These are phyloP conservation scores for Xylaria sp. DNA, from an alignment of 2,329 filamentous ascomycete species.

Conservation along the genomic window DNA sequence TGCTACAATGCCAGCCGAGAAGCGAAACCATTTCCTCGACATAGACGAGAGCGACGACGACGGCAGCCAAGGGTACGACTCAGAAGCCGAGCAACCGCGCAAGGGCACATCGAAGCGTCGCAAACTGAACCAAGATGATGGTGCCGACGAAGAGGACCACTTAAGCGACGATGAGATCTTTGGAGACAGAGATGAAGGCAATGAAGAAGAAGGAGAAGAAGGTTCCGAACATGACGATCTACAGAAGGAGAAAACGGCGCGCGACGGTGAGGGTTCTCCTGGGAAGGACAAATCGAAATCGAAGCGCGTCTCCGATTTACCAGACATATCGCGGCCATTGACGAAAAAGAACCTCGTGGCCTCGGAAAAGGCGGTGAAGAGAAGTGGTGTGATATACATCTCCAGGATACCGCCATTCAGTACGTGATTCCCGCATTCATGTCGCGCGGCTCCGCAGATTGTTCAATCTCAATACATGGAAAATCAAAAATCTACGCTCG, in stretches of 20 bases:
- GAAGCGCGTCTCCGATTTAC: conserved; percentile 47
- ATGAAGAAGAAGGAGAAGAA: conserved; percentile 25
- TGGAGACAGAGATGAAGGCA: conserved; percentile 23
- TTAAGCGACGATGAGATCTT: conserved; percentile 41
- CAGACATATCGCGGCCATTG: conserved; percentile 59
- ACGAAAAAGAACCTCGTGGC: conserved; percentile 72
- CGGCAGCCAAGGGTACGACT: conserved; percentile 65
- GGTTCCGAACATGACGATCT: conserved; percentile 22
- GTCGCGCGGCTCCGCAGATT: not conserved
- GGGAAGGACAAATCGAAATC: conserved; percentile 33
- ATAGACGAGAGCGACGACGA: conserved; percentile 65
- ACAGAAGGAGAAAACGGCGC: conserved; percentile 33
- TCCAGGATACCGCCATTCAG: conserved; percentile 87
- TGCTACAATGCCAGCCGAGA: conserved; percentile 66
- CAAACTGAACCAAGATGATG: conserved; percentile 39
- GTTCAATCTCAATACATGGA: not conserved
- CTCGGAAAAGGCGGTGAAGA: conserved; percentile 68
- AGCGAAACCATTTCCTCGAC: conserved; percentile 75
- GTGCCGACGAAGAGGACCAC: conserved; percentile 39
- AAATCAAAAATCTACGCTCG: not conserved
- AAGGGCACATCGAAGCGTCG: conserved; percentile 67
- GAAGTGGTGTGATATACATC: conserved; percentile 82
- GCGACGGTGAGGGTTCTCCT: conserved; percentile 23
- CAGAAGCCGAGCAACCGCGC: conserved; percentile 65
- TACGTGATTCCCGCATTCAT: conserved; percentile 48